phyloP scores from a whole-genome alignment of 1,284 basidiomycete genomes.

The Anthracocystis walkeri region DNA sequence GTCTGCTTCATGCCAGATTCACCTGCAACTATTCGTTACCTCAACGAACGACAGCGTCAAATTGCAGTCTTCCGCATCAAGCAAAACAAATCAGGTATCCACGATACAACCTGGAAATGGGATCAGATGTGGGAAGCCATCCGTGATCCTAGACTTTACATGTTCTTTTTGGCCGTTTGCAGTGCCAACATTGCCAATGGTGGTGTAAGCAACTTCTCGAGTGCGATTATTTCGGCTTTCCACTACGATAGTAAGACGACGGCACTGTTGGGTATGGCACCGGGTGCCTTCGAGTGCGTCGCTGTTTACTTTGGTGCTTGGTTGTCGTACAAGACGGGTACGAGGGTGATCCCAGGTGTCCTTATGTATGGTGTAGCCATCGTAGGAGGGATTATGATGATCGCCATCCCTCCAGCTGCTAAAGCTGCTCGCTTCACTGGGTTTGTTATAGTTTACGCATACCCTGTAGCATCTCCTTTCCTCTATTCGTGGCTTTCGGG shows the following conservation, averaged over 20 bases:
- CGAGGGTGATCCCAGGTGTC: constrained; percentile 57
- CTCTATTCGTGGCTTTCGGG: constrained; percentile 50
- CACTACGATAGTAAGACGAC: constrained; percentile 59
- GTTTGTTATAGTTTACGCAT: constrained; percentile 32
- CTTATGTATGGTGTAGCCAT: constrained; percentile 57
- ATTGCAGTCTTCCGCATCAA: constrained; percentile 75
- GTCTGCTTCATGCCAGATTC: constrained; percentile 54
- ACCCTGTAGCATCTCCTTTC: constrained; percentile 42
- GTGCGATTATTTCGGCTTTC: constrained; percentile 64
- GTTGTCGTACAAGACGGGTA: constrained; percentile 40
- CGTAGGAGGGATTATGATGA: constrained; percentile 57
- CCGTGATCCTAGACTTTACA: constrained; percentile 71
- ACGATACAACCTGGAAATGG: constrained; percentile 74
- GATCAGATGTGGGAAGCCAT: constrained; percentile 73
- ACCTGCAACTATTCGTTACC: constrained; percentile 61
- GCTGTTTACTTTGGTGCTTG: constrained; percentile 57
- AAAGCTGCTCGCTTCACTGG: constrained; percentile 36
- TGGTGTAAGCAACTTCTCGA: constrained; percentile 60
- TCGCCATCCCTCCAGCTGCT: constrained; percentile 33
- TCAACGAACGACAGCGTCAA: constrained; percentile 73
- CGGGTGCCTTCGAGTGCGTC: constrained; percentile 58
- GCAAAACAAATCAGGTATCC: constrained; percentile 74
- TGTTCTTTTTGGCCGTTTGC: constrained; percentile 52
- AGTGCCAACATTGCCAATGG: constrained; percentile 58
- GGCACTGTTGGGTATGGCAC: constrained; percentile 64